Evolutionary conservation across 1,284 basidiomycete genomes (phyloP).

Genomic region (Cryptococcus neoformans): DNA sequence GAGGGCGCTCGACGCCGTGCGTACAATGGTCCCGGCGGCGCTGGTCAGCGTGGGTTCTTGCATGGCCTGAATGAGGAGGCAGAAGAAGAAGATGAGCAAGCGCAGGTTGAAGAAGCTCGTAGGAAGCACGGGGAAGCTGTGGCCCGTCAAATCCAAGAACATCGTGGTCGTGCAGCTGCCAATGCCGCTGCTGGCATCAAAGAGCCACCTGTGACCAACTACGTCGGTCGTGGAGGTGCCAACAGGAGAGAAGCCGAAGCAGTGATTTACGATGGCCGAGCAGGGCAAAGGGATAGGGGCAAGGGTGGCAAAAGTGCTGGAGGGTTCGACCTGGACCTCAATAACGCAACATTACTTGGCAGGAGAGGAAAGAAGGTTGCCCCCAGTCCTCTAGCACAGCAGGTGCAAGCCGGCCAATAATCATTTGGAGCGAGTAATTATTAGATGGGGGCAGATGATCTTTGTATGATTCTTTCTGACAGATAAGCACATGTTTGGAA

Average conservation of each 20-base stretch:
- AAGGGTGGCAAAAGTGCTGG: constrained; percentile 34
- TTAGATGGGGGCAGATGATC: too few species aligned
- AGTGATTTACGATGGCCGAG: constrained; percentile 63
- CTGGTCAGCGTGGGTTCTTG: constrained; percentile 75
- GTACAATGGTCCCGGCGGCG: constrained; percentile 70
- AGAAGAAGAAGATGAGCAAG: constrained; percentile 61
- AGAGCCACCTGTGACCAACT: constrained; percentile 49
- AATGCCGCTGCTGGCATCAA: constrained; percentile 50
- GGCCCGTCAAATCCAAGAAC: constrained; percentile 49
- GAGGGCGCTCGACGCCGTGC: constrained; percentile 83
- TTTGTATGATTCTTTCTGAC: too few species aligned
- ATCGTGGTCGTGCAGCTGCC: constrained; percentile 43
- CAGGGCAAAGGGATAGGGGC: constrained; percentile 66
- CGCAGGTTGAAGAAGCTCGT: constrained; percentile 53
- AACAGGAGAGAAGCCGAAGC: constrained; percentile 53
- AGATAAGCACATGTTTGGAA: too few species aligned
- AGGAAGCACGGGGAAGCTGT: constrained; percentile 55
- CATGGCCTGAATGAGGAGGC: constrained; percentile 90
- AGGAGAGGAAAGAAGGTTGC: constrained; percentile 45
- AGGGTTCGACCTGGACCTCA: constrained; percentile 77
- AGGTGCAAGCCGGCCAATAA: neutral
- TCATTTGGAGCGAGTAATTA: too few species aligned
- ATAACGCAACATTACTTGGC: constrained; percentile 77
- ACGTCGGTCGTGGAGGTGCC: constrained; percentile 49
- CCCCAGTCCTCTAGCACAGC: constrained; percentile 25